These are phyloP conservation scores for Phytophthora niederhauseri DNA, from an alignment of 352 stramenopile species.

Conservation along the genomic window DNA sequence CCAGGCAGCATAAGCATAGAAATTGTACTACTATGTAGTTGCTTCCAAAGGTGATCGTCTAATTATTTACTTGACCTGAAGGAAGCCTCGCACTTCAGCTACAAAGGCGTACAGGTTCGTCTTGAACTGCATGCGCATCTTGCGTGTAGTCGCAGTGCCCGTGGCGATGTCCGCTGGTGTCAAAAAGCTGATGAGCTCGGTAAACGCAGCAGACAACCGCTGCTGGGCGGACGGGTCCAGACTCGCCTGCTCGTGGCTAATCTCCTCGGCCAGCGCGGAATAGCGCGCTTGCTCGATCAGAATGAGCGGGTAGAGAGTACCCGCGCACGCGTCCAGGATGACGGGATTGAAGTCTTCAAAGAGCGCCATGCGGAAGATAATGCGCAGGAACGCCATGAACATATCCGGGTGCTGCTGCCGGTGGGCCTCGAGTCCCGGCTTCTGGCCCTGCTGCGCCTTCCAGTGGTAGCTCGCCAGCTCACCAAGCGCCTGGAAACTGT, in stretches of 20 bases:
- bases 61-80: slow-evolving; percentile 75
- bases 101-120: slow-evolving; percentile 85
- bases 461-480: slow-evolving; percentile 77
- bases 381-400: slow-evolving; percentile 75
- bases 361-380: slow-evolving; percentile 81
- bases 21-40: background rate
- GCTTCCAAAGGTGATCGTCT: slow-evolving; percentile 9
- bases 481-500: slow-evolving; percentile 85
- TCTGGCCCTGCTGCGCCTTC: slow-evolving; percentile 56
- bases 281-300: slow-evolving; percentile 81
- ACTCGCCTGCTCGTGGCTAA: slow-evolving; percentile 56
- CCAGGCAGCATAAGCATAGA: slow-evolving; percentile 6
- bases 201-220: slow-evolving; percentile 64
- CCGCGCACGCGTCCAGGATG: slow-evolving; percentile 73
- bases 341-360: slow-evolving; percentile 82
- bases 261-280: slow-evolving; percentile 66
- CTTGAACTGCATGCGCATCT: slow-evolving; percentile 81
- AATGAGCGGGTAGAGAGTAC: slow-evolving; percentile 81
- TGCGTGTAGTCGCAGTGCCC: slow-evolving; percentile 64
- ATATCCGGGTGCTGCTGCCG: slow-evolving; percentile 55
- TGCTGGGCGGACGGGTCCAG: slow-evolving; percentile 51
- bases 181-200: slow-evolving; percentile 71
- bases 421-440: slow-evolving; percentile 58
- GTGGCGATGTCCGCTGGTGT: slow-evolving; percentile 64
- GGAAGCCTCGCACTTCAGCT: slow-evolving; percentile 79